phyloP scores from a whole-genome alignment of 768 basidiomycete genomes.

The Pisolithus sp. region DNA sequence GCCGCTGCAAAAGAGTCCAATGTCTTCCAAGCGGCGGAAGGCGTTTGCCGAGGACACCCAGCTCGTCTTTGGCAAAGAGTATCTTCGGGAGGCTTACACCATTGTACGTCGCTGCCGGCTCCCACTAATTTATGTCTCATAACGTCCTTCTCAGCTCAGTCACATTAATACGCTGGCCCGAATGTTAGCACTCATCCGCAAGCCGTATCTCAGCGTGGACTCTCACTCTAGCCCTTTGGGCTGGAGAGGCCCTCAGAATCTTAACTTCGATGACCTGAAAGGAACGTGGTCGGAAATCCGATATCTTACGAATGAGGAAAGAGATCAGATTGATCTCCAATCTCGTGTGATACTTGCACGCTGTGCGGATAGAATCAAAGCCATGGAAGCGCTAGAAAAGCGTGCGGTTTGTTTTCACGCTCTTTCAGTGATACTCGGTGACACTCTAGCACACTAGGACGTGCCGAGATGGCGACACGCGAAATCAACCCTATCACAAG shows the following conservation, averaged over 20 bases:
- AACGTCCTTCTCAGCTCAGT: constrained; percentile 43
- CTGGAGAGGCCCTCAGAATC: constrained; percentile 42
- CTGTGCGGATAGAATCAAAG: constrained; percentile 81
- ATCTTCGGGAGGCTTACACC: constrained; percentile 67
- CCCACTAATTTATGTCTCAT: background rate
- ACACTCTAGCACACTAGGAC: constrained; percentile 38
- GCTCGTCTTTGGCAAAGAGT: constrained; percentile 53
- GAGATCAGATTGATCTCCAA: constrained; percentile 94
- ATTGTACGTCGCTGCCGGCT: constrained; percentile 39
- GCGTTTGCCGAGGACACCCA: constrained; percentile 33
- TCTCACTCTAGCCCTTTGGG: constrained; percentile 45
- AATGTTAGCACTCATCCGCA: constrained; percentile 71
- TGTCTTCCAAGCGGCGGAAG: constrained; percentile 47
- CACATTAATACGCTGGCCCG: constrained; percentile 65
- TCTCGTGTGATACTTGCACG: constrained; percentile 78
- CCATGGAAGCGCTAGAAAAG: constrained; percentile 85
- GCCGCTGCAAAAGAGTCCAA: constrained; percentile 36
- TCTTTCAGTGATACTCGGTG: constrained; percentile 11
- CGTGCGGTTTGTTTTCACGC: constrained; percentile 46
- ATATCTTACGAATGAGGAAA: constrained; percentile 80
- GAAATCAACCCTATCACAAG: constrained; percentile 60
- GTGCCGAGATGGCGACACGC: constrained; percentile 58
- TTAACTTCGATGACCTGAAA: constrained; percentile 50
- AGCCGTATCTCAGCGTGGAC: constrained; percentile 83
- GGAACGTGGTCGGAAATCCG: constrained; percentile 59